Conservation (phyloP, 495 filamentous ascomycete species). For the Bacidia gigantensis region DNA sequence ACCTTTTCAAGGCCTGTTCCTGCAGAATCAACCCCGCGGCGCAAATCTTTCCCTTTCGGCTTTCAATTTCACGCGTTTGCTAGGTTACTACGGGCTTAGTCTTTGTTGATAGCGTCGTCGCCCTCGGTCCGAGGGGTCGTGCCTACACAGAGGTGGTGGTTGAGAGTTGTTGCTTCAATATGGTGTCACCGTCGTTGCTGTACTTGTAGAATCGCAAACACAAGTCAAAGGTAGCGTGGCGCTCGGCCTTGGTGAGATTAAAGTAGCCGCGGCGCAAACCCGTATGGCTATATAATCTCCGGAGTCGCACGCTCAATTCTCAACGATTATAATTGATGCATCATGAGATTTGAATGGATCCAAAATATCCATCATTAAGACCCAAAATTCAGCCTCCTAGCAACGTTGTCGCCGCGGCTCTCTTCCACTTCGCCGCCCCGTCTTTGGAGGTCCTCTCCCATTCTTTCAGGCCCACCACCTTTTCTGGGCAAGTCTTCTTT, state of each 20-base stretch:
- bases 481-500: conserved; percentile 71
- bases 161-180: too few relatives aligned
- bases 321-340: too few relatives aligned
- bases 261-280: not conserved
- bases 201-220: too few relatives aligned
- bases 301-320: not conserved
- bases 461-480: conserved; percentile 53
- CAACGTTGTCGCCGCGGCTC: conserved; percentile 54
- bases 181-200: too few relatives aligned
- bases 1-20: not conserved
- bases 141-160: too few relatives aligned
- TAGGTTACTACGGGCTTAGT: not conserved
- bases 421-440: conserved; percentile 61
- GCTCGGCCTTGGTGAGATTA: not conserved
- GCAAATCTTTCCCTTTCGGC: not conserved
- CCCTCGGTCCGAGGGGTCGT: too few relatives aligned
- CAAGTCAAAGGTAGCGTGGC: too few relatives aligned
- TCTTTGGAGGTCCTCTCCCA: conserved; percentile 73
- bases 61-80: not conserved
- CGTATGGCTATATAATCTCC: not conserved
- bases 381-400: conserved; percentile 78
- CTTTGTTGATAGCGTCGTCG: too few relatives aligned
- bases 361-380: conserved; percentile 42
- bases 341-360: too few relatives aligned
- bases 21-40: not conserved